Evolutionary conservation across 2,329 filamentous ascomycete genomes (phyloP), one percentile per base, ranked within the genome.

Genomic region (Pestalotiopsis sp.): DNA sequence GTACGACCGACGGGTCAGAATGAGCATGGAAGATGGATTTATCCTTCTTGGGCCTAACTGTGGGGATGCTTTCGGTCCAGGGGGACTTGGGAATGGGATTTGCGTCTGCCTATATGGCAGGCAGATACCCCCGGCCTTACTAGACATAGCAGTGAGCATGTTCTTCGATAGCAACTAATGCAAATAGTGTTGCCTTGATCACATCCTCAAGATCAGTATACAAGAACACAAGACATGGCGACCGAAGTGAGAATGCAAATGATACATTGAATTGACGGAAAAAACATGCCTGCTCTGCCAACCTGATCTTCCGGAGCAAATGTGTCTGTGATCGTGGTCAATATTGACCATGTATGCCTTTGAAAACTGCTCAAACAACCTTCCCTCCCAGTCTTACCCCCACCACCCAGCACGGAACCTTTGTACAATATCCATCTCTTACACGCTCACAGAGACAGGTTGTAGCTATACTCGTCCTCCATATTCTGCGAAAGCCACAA

Each of bases 401-500:
- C 38, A 20, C 23, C 4, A 7, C 4, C 20, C 20, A 49, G 7
- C 27, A 12, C 23, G 3, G 25, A 25, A 25, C 4, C 63, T 39
- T 27, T 12, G 6, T 49, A 52, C n/a, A 27, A 17, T 4, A 23
- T n/a, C n/a, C 4, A 27, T 4, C n/a, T 9, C 36, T 27, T 59
- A 2, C 57, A n/a, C 14, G 7, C 58, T 76, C 59, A 90, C 71
- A 92, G 82, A 69, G 89, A 85, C 73, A 92, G 80, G 78, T 91
- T 91, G 79, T 92, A 92, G 61, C 89, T 86, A 74, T 91, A 92
- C 79, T 92, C 90, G 75, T 91, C 90, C 82, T 92, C 90, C 87
- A 92, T 91, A 75, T 92, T 92, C 83, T 92, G 90, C 80, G 87
- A 90, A 67, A 92, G 80, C 90, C 90, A 92, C 57, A 92, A 84